phyloP scores from a whole-genome alignment of 345 rosid species.

The Eucalyptus erythrocorys region DNA sequence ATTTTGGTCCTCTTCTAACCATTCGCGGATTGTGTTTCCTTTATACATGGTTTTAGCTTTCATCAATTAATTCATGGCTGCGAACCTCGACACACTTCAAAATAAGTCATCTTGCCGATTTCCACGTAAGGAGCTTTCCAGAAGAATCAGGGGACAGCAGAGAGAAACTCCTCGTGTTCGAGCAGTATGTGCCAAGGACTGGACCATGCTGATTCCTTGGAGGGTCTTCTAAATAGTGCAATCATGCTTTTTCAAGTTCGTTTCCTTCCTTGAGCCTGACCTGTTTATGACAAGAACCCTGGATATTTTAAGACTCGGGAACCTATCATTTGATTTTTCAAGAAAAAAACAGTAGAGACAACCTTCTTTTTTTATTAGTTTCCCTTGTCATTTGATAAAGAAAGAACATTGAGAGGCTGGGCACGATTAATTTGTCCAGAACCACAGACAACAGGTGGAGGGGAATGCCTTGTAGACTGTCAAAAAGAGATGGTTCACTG shows the following conservation, averaged over 20 bases:
- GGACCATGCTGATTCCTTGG: not conserved
- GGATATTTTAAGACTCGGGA: not conserved
- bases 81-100: not conserved
- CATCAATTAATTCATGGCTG: not conserved
- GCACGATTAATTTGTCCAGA: not conserved
- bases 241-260: not conserved
- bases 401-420: not conserved
- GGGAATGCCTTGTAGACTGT: not conserved
- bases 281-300: not conserved
- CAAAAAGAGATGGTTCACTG: not conserved
- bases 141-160: not conserved
- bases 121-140: not conserved
- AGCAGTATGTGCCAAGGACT: not conserved
- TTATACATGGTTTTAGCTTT: not conserved
- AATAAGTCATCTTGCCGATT: not conserved
- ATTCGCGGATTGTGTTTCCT: not conserved
- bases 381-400: not conserved
- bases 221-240: not conserved
- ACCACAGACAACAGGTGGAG: not conserved
- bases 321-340: not conserved
- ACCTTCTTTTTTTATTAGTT: not conserved
- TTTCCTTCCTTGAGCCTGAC: not conserved
- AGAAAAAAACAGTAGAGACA: not conserved
- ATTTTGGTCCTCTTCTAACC: not conserved
- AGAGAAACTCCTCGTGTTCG: not conserved